Evolutionary conservation across 2,329 filamentous ascomycete species (phyloP), one percentile per base, ranked within the genome.

Genomic region (Madurella mycetomatis): DNA sequence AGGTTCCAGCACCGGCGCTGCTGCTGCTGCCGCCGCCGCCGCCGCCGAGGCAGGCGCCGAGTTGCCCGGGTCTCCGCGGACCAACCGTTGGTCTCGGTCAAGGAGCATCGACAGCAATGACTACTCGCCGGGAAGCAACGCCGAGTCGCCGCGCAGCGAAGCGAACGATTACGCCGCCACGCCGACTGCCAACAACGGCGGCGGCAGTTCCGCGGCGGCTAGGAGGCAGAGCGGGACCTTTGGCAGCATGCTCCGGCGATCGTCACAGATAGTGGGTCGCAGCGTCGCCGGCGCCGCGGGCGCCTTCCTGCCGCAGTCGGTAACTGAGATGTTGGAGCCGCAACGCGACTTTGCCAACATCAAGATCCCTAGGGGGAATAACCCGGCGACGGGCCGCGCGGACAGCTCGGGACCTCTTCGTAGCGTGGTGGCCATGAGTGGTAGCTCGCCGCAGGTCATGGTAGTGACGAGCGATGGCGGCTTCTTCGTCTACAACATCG

Each of bases 251-350:
- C 81, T 99, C 32, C 84, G 94, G n/a, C 85, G 92, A 25, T 96
- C 94, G 4, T 97, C 92, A 4, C 92, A 97, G 68, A 89, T 92
- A 54, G 92, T 97, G 70, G 88, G 91, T 40, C 91, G 88, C 58
- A 88, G 87, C 19, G 87, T 99, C 55, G 92, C 90, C 16, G 89
- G 90, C 5, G 90, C 90, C 8, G 87, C 96, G 32, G 92, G 92
- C 4, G 91, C 90, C 0, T 99, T 99, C 68, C 77, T 99, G 1
- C 94, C 94, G 0, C 88, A 88, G 65, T 92, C 92, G 1, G 91
- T 99, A 4, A 92, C 92, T 1, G 92, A 97, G 72, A 96, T 97
- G 80, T 97, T 92, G 92, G 94, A 99, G 66, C 94, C 94, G 0
- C 77, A 87, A 56, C 83, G 94, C 51, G 94, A 99, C 71, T 99